Conservation (phyloP, 108 stramenopile species). For the Nannochloropsis gaditana region DNA sequence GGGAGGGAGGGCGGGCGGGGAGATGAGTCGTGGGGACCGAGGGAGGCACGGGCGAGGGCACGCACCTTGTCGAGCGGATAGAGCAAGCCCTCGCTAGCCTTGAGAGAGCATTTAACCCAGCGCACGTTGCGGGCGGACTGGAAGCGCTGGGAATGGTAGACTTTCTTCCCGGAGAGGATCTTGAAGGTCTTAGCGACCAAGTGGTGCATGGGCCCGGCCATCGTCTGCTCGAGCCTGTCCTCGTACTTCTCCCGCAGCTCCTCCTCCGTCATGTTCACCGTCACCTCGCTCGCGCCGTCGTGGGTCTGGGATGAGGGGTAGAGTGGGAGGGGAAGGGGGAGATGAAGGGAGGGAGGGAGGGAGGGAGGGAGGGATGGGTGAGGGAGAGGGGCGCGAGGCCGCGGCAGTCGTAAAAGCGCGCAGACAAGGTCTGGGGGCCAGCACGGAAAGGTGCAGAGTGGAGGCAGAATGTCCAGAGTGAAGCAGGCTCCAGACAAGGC, state of each 20-base stretch:
- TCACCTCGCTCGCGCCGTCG: constrained; percentile 55
- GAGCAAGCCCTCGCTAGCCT: constrained; percentile 88
- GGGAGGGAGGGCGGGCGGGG: not conserved
- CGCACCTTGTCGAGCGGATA: constrained; percentile 86
- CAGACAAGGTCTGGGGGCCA: not conserved
- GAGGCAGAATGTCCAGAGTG: not conserved
- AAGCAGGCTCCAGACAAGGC: not conserved
- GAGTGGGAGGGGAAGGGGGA: not conserved
- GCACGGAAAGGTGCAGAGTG: not conserved
- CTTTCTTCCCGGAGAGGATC: constrained; percentile 88
- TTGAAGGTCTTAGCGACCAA: constrained; percentile 97
- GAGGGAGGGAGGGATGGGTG: not conserved
- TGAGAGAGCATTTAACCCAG: constrained; percentile 57
- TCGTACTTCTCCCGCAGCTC: constrained; percentile 83
- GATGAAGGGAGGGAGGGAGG: not conserved
- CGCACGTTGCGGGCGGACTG: constrained; percentile 71
- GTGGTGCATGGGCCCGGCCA: constrained; percentile 84
- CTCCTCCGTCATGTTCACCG: constrained; percentile 80
- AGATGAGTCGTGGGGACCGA: not conserved
- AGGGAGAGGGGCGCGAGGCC: not conserved
- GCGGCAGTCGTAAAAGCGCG: not conserved
- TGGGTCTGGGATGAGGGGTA: not conserved
- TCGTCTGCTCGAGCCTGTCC: constrained; percentile 60
- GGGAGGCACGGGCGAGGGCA: not conserved
- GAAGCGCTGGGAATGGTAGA: constrained; percentile 88